Base-by-base conservation (phyloP, 768 basidiomycete genomes). In the Russula dissimulans region DNA sequence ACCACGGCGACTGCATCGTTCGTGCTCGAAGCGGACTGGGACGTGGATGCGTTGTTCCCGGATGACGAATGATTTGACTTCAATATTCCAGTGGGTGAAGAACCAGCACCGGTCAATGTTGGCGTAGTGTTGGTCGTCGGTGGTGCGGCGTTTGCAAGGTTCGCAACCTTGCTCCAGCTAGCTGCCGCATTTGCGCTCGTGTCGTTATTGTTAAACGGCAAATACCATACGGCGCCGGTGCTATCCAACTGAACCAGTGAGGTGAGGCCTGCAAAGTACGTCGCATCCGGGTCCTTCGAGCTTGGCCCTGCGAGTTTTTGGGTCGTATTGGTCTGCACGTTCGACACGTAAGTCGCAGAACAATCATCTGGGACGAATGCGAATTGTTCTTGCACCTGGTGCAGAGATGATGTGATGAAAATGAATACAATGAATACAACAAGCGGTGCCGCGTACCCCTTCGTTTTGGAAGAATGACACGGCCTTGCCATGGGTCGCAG, bases 361-460 rank as follows among this genome's bases (percentile, higher is more conserved):
- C 82, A 81, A 69, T 91, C 86, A 69, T 85, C 78, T 18, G 90
- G 89, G 60, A 91, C 77, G 73, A 83, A 92, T 3, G 85, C 87
- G 68, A 91, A 85, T 70, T 87, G 83, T 59, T 84, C 76, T 66
- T 89, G 87, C 14, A 85, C 83, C 78, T 85, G 50, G 10, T 50
- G 32, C 15, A 2, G 34, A 0, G 22, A 42, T 34, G 10, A 57
- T 42, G 7, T 9, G n/a, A 26, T 7, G 26, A 10, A 29, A 34
- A 15, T 15, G 2, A 31, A 51, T 45, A 14, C 5, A 11, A 18
- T 46, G 15, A 31, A 43, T 43, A 29, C 48, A 51, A 12, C 6
- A 45, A 46, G 3, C 5, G 11, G 32, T 22, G 39, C 31, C 55
- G 67, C 81, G 54, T 70, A 82, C 86, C 50, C 78, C 80, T 42